A percentile compares a stretch with the other conserved stretches of the same genome.
Evolutionary conservation across 805 yeast species (phyloP).

Genomic region (Candida ipomoeae): DNA sequence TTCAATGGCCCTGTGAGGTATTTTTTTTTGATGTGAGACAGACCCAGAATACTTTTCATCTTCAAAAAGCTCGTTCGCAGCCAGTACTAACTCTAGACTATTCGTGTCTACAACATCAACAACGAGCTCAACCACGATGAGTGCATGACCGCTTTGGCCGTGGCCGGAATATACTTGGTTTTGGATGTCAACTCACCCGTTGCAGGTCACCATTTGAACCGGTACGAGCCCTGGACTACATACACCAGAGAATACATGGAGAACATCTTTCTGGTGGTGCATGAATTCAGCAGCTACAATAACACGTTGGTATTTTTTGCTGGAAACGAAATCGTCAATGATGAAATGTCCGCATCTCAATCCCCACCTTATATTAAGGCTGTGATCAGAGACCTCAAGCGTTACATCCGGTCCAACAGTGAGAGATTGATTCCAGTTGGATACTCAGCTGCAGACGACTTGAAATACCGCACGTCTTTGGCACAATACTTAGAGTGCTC

Average conservation of each 20-base stretch:
- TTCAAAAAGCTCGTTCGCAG: neutral
- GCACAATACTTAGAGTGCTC: conserved; percentile 80
- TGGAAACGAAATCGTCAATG: conserved; percentile 88
- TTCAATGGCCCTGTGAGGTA: no score
- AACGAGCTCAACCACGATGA: conserved; percentile 78
- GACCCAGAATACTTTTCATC: neutral
- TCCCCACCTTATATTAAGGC: conserved; percentile 80
- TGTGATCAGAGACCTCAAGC: conserved; percentile 75
- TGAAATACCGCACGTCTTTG: conserved; percentile 67
- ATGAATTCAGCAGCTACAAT: conserved; percentile 77
- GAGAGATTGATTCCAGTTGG: conserved; percentile 82
- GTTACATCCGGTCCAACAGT: conserved; percentile 54
- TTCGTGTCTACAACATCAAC: conserved; percentile 83
- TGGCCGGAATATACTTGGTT: conserved; percentile 88
- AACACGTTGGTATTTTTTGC: conserved; percentile 90
- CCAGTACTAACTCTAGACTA: conserved; percentile 41
- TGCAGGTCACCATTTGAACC: conserved; percentile 69
- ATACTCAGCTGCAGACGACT: conserved; percentile 94
- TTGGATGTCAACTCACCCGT: conserved; percentile 90
- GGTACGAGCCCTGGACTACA: conserved; percentile 92
- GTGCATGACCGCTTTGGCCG: conserved; percentile 88
- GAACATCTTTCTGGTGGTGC: conserved; percentile 74
- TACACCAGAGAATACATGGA: conserved; percentile 67
- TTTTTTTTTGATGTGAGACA: neutral
- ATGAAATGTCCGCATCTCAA: conserved; percentile 57